Base-by-base conservation (phyloP, 2,329 filamentous ascomycete species). In the Camillea tinctor region DNA sequence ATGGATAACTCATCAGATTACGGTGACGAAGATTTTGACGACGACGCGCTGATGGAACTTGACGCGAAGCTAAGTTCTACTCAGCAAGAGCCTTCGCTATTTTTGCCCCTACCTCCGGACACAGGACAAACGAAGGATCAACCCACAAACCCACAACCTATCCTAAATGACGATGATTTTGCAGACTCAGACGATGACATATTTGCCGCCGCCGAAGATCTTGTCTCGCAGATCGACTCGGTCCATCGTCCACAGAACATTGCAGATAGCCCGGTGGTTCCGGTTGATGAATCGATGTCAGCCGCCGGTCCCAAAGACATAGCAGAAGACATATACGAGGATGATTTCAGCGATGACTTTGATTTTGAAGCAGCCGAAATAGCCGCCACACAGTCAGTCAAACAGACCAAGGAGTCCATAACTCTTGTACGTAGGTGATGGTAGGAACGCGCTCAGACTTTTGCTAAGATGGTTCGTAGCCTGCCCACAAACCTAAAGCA, bases 341-440 rank as follows among this genome's bases (percentile, higher is more conserved):
- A 92, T 76, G 92, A 92, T 69, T 92, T 92, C 79, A 90, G 88
- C 52, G 84, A 83, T 65, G 79, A 86, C 67, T 82, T 87, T 74
- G 92, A 96, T 74, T 90, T 92, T 70, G 91, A 94, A 68, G 87
- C 89, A 62, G 88, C 87, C 65, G 89, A 93, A 75, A 77, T 88
- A 66, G 86, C 85, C 70, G 89, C 90, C 52, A 92, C 89, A 54
- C 88, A 95, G 77, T 86, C 88, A 66, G 72, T 77, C 50, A 70
- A 72, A 26, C 60, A 71, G 51, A 63, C 64, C 15, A 67, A 58
- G 55, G 66, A 70, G 61, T 68, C 72, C 54, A 68, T 79, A 60
- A 68, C 77, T 66, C 75, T 75, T 80, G 85, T 88, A 87, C 75
- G 85, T 87, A 80, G 67, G 69, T 69, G 66, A 63, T 57, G 64